Base-by-base conservation (phyloP, 176 grass and related monocot genomes). In the Pharus latifolius region DNA sequence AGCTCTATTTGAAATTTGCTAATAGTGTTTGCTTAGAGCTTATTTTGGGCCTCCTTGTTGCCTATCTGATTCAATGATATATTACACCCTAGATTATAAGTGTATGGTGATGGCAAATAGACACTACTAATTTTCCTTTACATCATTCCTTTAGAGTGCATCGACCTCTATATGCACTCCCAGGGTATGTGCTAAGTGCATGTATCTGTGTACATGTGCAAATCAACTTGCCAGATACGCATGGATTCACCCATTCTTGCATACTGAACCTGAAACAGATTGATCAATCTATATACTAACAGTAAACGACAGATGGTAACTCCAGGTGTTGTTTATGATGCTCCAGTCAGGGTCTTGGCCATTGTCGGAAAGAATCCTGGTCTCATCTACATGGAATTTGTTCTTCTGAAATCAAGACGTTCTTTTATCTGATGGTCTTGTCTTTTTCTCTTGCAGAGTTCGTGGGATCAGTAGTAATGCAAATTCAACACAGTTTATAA, bases 371-470 rank as follows among this genome's bases (percentile, higher is more conserved):
- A 33, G 3, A 44, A 27, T 61, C 35, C 27, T 47, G 0, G 1
- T 4, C 14, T 16, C 9, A 5, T 23, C 31, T 51, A 20, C 3
- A 23, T 58, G 0, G 31, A 58, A 33, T 3, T 67, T 1, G 25
- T 0, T 67, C 25, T 42, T 50, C 6, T 49, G 7, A 32, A 18
- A 51, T 17, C 12, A 20, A 2, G 1, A 52, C 22, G 28, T 22
- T 10, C 17, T 13, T 73, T 35, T 43, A 42, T 72, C 44, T 78
- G 41, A 47, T 45, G 37, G 18, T 52, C 18, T 48, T 73, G 12
- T 43, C 10, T 55, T 67, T 15, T 10, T 70, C 13, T 18, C 18
- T 3, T 43, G 33, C 82, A 84, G 82, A 79, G 54, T 72, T 74
- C 11, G 13, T 69, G 28, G 2, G 69, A 84, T 55, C 35, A 74